These are phyloP conservation scores for Ogataea methylovora DNA, from an alignment of 805 yeast genomes.

Conservation along the genomic window DNA sequence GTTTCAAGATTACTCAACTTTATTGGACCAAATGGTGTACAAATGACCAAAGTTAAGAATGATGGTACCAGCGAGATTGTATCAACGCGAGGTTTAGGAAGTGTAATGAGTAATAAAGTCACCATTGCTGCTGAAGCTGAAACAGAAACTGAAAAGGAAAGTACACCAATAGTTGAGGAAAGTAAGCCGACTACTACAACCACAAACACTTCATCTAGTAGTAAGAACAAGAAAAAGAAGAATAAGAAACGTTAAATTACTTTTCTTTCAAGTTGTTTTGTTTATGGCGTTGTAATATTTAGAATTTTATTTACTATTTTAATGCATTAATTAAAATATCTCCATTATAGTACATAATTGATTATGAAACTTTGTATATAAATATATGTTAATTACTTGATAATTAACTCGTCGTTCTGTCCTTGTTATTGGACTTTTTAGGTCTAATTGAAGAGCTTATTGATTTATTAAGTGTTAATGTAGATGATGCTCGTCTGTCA, in stretches of 20 bases:
- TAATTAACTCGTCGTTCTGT: background rate
- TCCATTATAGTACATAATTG: background rate
- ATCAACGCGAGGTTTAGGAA: conserved; percentile 2
- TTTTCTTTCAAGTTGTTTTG: background rate
- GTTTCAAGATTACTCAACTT: conserved; percentile 65
- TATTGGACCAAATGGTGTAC: conserved; percentile 57
- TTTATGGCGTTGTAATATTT: background rate
- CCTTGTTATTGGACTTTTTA: background rate
- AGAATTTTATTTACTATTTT: background rate
- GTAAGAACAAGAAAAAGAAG: conserved; percentile 7
- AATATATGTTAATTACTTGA: background rate
- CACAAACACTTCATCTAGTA: background rate
- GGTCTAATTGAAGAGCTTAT: background rate
- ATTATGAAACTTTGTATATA: background rate
- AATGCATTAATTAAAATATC: background rate
- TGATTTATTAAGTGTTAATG: background rate
- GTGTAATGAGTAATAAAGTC: background rate
- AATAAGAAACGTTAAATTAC: conserved; percentile 5
- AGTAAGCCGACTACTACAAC: conserved; percentile 1
- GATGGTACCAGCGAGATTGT: conserved; percentile 1
- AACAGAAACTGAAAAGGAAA: background rate
- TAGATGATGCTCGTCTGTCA: background rate
- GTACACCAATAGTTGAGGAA: conserved; percentile 1
- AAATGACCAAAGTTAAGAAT: conserved; percentile 17
- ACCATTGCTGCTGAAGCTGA: background rate